phyloP scores from a whole-genome alignment of 1,284 basidiomycete species.

The Retiboletus flavoniger region DNA sequence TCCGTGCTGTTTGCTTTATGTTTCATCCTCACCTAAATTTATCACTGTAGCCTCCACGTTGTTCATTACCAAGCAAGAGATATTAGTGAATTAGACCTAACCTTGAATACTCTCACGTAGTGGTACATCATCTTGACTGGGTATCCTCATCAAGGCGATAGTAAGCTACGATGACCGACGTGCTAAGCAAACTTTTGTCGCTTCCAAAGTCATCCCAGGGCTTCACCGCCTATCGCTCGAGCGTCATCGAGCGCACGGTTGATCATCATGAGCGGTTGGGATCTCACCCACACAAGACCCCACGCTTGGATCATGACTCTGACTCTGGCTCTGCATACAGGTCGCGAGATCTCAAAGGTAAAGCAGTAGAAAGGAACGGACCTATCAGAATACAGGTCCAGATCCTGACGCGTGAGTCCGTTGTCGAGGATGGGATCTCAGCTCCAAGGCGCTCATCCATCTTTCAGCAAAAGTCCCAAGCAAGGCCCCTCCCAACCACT shows the following conservation, averaged over 20 bases:
- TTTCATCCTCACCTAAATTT: neutral
- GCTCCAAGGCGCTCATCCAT: constrained; percentile 3
- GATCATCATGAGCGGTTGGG: constrained; percentile 40
- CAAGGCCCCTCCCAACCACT: constrained; percentile 8
- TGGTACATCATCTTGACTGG: neutral
- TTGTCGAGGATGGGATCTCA: neutral
- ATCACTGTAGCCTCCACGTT: neutral
- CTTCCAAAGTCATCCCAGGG: constrained; percentile 55
- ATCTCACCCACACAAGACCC: constrained; percentile 62
- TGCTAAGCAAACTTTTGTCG: constrained; percentile 40
- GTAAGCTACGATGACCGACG: constrained; percentile 26
- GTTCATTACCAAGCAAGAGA: neutral
- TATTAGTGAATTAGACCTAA: neutral
- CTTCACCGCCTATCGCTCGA: constrained; percentile 45
- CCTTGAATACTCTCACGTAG: constrained; percentile 1
- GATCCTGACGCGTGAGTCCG: constrained; percentile 40
- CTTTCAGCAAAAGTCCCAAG: constrained; percentile 13
- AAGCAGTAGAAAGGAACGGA: constrained; percentile 30
- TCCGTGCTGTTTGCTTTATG: neutral
- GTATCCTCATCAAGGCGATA: neutral
- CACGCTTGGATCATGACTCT: constrained; percentile 60
- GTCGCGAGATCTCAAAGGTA: constrained; percentile 36
- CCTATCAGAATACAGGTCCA: constrained; percentile 47
- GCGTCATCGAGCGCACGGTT: constrained; percentile 31
- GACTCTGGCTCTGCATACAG: constrained; percentile 64